These are phyloP conservation scores for Blastomyces emzantsi DNA, from an alignment of 2,329 filamentous ascomycete genomes.

Conservation along the genomic window DNA sequence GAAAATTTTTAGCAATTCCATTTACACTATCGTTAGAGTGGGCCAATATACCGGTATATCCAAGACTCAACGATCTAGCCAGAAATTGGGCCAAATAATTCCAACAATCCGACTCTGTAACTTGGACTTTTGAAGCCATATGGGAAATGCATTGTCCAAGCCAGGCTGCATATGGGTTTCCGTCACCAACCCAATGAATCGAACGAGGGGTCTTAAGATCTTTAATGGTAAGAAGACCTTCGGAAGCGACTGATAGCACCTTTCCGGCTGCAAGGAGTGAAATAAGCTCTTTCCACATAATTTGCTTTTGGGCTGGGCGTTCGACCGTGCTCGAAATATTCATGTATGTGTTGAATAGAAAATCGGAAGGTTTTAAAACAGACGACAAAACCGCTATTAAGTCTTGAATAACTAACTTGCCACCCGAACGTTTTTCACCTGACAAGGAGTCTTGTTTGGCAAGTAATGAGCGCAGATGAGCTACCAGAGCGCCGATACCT, in stretches of 20 bases:
- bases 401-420: conserved; percentile 28
- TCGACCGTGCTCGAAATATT: conserved; percentile 35
- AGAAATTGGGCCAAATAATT: conserved; percentile 38
- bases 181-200: conserved; percentile 55
- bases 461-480: conserved; percentile 57
- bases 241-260: conserved; percentile 49
- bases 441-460: conserved; percentile 20
- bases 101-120: conserved; percentile 24
- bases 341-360: conserved; percentile 38
- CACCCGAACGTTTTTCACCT: conserved; percentile 27
- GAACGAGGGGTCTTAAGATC: conserved; percentile 21
- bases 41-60: conserved; percentile 54
- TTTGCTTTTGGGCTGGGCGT: conserved; percentile 38
- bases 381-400: conserved; percentile 30
- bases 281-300: conserved; percentile 57
- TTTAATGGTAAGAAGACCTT: conserved; percentile 40
- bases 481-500: conserved; percentile 67
- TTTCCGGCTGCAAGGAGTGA: conserved; percentile 52
- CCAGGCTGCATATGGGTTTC: conserved; percentile 60
- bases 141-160: conserved; percentile 54
- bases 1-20: conserved; percentile 13
- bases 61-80: conserved; percentile 57
- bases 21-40: background rate
- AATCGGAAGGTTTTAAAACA: conserved; percentile 38
- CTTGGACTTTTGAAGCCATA: conserved; percentile 37